Conservation (phyloP, 139 green algal genomes). For the Astrephomene gubernaculifera region DNA sequence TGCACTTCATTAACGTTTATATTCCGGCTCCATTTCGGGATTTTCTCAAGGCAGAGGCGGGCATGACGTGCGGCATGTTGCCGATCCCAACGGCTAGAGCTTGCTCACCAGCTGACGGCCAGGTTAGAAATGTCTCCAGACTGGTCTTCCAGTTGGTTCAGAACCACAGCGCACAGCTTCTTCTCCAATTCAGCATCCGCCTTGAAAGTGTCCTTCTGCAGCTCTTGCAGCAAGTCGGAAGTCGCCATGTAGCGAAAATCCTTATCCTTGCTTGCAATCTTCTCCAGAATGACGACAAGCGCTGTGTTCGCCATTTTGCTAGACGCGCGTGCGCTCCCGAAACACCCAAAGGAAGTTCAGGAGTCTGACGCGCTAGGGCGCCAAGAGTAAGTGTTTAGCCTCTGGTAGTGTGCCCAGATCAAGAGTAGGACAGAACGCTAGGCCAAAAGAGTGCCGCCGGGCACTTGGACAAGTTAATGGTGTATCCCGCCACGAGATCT, state of each 20-base stretch:
- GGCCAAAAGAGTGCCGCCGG: no score
- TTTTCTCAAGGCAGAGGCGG: no score
- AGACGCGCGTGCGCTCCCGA: background rate
- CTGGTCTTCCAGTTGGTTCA: conserved; percentile 90
- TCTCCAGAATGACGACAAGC: conserved; percentile 53
- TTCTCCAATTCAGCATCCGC: conserved; percentile 77
- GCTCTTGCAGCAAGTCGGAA: conserved; percentile 89
- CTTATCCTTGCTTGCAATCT: conserved; percentile 78
- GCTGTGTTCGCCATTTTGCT: conserved; percentile 53
- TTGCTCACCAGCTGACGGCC: conserved; percentile 89
- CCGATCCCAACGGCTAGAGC: no score
- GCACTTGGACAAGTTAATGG: no score
- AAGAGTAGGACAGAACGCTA: no score
- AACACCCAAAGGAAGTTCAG: background rate
- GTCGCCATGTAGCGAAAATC: conserved; percentile 97
- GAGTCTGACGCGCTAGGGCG: background rate
- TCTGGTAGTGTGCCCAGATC: no score
- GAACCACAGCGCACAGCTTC: conserved; percentile 73
- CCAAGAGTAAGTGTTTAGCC: no score
- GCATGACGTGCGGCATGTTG: no score
- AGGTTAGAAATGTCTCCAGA: conserved; percentile 91
- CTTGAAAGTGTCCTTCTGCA: conserved; percentile 83
- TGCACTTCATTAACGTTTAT: no score
- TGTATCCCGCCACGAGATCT: no score
- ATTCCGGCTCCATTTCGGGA: no score